These are phyloP conservation scores for Brassica juncea DNA, from an alignment of 345 rosid genomes.

Conservation along the genomic window DNA sequence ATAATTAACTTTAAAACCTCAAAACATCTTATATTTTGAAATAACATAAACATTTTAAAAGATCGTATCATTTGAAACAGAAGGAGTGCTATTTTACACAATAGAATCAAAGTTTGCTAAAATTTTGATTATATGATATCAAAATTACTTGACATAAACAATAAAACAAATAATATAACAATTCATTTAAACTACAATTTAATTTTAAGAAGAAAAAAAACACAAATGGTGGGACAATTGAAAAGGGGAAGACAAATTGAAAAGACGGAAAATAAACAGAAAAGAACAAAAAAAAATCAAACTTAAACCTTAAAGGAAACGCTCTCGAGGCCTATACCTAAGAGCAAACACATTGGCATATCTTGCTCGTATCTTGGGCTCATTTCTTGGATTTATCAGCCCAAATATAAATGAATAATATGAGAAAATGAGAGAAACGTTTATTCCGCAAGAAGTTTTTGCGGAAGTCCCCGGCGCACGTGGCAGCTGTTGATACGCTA, in stretches of 20 bases:
- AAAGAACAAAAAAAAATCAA: conserved; percentile 29
- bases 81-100: not conserved
- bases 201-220: conserved; percentile 7
- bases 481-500: too few species aligned
- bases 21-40: too few species aligned
- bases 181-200: not conserved
- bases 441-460: too few species aligned
- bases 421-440: too few species aligned
- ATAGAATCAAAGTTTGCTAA: conserved; percentile 5
- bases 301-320: conserved; percentile 75
- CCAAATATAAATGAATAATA: too few species aligned
- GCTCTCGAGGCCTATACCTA: conserved; percentile 36
- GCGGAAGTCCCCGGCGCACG: too few species aligned
- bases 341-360: too few species aligned
- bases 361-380: too few species aligned
- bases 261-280: not conserved
- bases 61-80: too few species aligned
- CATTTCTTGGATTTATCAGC: too few species aligned
- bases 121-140: conserved; percentile 28
- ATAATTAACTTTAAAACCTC: too few species aligned
- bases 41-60: too few species aligned
- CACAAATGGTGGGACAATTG: conserved; percentile 17
- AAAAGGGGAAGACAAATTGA: not conserved
- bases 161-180: not conserved
- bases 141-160: conserved; percentile 27